Conservation (phyloP, 345 rosid genomes). For the Psidium friedrichsthalianum region DNA sequence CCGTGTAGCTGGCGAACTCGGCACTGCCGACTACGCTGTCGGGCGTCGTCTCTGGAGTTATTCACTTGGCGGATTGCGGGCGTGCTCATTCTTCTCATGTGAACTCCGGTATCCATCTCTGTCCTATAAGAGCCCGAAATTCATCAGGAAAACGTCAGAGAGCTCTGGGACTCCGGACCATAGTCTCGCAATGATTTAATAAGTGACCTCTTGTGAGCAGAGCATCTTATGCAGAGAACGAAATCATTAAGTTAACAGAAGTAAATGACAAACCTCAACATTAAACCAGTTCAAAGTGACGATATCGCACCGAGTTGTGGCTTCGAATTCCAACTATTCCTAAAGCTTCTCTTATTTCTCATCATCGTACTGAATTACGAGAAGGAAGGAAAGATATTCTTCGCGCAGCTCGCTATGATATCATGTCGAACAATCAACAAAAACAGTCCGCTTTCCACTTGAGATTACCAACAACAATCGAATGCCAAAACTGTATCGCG, state of each 20-base stretch:
- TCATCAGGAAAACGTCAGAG: neutral
- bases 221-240: neutral
- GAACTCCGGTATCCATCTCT: conserved; percentile 3
- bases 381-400: neutral
- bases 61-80: neutral
- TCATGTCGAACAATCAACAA: neutral
- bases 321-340: neutral
- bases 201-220: neutral
- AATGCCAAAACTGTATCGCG: neutral
- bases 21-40: neutral
- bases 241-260: neutral
- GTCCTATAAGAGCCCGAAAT: neutral
- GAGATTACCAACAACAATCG: neutral
- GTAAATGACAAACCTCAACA: neutral
- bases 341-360: neutral
- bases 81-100: conserved; percentile 1
- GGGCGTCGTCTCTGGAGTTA: neutral
- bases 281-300: neutral
- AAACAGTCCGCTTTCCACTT: neutral
- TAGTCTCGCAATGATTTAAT: neutral
- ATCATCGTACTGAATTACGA: neutral
- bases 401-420: neutral
- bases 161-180: neutral
- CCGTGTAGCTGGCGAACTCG: conserved; percentile 9
- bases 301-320: neutral